Evolutionary conservation across 257 asterid species (phyloP), one percentile per base, ranked within the genome.

Genomic region (Solanum phureja): DNA sequence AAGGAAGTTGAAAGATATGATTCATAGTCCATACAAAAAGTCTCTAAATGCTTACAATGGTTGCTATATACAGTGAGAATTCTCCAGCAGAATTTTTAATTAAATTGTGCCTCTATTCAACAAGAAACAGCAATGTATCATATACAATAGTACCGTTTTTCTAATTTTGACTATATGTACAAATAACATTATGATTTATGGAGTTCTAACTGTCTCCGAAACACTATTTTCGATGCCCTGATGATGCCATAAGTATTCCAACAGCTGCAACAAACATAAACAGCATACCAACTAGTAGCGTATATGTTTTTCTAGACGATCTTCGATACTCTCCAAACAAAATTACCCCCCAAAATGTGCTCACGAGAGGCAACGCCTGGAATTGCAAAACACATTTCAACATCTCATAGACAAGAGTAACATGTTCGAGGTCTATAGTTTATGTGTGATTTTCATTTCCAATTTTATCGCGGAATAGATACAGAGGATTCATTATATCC

Each of bases 291-390:
- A 86, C 90, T 1, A 97, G 95, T 82, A 88, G 91, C 31, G 83
- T 34, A 52, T 97, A 94, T 11, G 99, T 97, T 89, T 93, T 93
- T 87, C 94, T 91, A 1, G 98, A 95, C 9, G 98, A 95, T 90
- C 93, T 92, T 76, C 98, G 90, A 87, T 95, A 95, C 91, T 97
- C 98, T 34, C 98, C 98, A 38, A 95, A 97, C 76, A 95, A 74
- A 77, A 95, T 86, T 60, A 95, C 21, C 6, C 98, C 98, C 98
- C 98, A 97, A 87, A 95, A 97, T 0, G 99, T 95, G 91, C 99
- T 97, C 87, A 97, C 98, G 0, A 97, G 94, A 0, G 99, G 98
- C 74, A 97, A 95, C 29, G 99, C 99, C 99, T 95, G 92, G 37
- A 82, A 90, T 72, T 34, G 85, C 72, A 87, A 21, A 84, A 84